A percentile compares a stretch with the other conserved stretches of the same genome.
phyloP scores from a whole-genome alignment of 192 early-diverging fungal species.

The Podila verticillata region DNA sequence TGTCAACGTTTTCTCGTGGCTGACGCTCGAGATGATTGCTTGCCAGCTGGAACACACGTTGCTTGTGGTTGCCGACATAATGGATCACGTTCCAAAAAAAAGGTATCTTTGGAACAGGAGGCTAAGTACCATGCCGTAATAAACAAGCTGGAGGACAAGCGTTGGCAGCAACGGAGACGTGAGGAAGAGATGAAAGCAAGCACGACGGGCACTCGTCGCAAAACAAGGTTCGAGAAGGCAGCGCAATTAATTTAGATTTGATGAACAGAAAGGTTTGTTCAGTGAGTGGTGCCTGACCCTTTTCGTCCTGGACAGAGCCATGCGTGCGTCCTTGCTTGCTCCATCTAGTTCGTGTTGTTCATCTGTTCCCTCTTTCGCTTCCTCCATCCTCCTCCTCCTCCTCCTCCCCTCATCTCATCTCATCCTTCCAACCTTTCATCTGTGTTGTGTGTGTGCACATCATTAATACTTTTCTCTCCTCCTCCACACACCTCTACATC shows the following conservation, averaged over 20 bases:
- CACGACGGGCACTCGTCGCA: too few relatives aligned
- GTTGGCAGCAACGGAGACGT: background rate
- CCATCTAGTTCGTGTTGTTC: constrained; percentile 3
- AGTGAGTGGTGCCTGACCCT: too few relatives aligned
- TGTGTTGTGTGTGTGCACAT: background rate
- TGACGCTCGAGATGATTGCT: too few relatives aligned
- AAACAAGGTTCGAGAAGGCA: too few relatives aligned
- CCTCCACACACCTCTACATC: background rate
- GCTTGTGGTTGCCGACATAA: too few relatives aligned
- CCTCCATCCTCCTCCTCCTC: background rate
- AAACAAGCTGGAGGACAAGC: background rate
- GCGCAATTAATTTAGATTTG: too few relatives aligned
- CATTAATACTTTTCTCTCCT: background rate
- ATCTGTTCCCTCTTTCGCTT: constrained; percentile 4
- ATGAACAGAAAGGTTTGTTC: too few relatives aligned
- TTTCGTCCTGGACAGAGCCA: background rate
- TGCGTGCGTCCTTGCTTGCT: background rate
- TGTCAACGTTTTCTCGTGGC: too few relatives aligned
- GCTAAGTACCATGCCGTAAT: too few relatives aligned
- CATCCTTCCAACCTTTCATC: background rate
- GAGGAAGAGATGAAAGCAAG: background rate
- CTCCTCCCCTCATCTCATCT: constrained; percentile 2
- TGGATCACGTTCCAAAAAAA: too few relatives aligned
- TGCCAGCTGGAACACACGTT: too few relatives aligned
- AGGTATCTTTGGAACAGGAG: too few relatives aligned